Base-by-base conservation (phyloP, 2,329 filamentous ascomycete species). In the Hirsutella minnesotensis region DNA sequence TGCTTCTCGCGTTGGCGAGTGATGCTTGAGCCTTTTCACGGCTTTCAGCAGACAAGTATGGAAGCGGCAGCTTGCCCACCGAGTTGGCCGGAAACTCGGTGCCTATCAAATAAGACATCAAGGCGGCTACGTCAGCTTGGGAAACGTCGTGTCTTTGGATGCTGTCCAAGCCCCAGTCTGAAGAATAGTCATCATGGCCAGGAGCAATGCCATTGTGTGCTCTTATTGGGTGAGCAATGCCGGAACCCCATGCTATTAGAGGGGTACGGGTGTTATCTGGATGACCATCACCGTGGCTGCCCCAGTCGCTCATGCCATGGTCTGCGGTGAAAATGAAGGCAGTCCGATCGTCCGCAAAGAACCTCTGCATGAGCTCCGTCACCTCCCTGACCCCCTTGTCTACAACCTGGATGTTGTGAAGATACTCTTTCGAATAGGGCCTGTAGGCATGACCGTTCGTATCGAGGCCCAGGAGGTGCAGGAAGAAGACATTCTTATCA, bases 231-330 rank as follows among this genome's bases (percentile, higher is more conserved):
- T 75, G 74, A 3, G 88, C 87, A 33, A 96, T 77, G 9, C 92
- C 92, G 42, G 92, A 87, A 10, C 92, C 92, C 92, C 92, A 98
- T 3, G 76, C 81, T 51, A 98, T 86, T 27, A 98, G 68, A 1
- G 92, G 92, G 1, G 92, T 98, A 40, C 92, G 78, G 3, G 92
- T 98, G 55, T 96, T 98, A 61, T 98, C 86, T 0, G 92, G 92
- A 62, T 98, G 89, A 8, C 92, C 92, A 60, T 98, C 92, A 31
- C 94, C 94, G 60, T 98, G 94, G 53, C 89, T 96, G n/a, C 94
- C 92, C 82, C 85, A 95, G 62, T 98, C 92, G 56, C 87, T 96
- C 92, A 98, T 98, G 16, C 92, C 92, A 61, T 98, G 92, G 57
- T 98, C 92, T 8, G 92, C 92, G 1, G 94, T 98, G 58, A 98